Evolutionary conservation across 1,284 basidiomycete genomes (phyloP).

Genomic region (Malassezia equina): DNA sequence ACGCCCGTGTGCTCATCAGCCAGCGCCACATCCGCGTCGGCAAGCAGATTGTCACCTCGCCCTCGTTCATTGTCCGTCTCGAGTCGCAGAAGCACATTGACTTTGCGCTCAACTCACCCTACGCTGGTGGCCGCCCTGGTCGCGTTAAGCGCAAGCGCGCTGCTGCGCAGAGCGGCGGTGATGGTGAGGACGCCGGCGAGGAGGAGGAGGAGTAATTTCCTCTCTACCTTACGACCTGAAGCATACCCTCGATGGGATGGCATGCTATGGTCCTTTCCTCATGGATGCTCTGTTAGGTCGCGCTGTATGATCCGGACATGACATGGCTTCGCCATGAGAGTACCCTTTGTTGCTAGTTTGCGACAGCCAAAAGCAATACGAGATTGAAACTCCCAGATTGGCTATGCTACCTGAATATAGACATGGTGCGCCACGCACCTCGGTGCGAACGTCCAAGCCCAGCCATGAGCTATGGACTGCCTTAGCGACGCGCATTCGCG

Average conservation of each 20-base stretch:
- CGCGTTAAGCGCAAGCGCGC: constrained; percentile 99
- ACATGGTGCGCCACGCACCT: background rate
- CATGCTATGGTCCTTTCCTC: background rate
- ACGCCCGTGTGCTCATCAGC: constrained; percentile 93
- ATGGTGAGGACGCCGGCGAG: constrained; percentile 73
- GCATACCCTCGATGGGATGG: background rate
- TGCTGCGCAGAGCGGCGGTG: constrained; percentile 78
- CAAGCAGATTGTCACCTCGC: constrained; percentile 98
- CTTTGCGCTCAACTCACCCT: constrained; percentile 93
- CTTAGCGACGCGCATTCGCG: constrained; percentile 20
- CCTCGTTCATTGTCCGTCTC: constrained; percentile 85
- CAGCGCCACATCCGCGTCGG: constrained; percentile 96
- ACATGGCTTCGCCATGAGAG: background rate
- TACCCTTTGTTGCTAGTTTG: constrained; percentile 7
- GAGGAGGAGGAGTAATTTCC: constrained; percentile 28
- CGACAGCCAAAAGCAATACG: constrained; percentile 15
- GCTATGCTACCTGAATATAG: background rate
- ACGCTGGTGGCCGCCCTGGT: constrained; percentile 90
- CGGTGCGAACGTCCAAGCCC: background rate
- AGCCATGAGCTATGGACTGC: background rate
- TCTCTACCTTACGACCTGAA: background rate
- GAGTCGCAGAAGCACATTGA: constrained; percentile 72
- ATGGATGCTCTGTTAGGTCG: background rate
- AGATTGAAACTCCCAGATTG: background rate
- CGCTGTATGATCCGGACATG: constrained; percentile 2